Conservation (phyloP, 2,329 filamentous ascomycete species). For the Ophiosphaerella narmari region DNA sequence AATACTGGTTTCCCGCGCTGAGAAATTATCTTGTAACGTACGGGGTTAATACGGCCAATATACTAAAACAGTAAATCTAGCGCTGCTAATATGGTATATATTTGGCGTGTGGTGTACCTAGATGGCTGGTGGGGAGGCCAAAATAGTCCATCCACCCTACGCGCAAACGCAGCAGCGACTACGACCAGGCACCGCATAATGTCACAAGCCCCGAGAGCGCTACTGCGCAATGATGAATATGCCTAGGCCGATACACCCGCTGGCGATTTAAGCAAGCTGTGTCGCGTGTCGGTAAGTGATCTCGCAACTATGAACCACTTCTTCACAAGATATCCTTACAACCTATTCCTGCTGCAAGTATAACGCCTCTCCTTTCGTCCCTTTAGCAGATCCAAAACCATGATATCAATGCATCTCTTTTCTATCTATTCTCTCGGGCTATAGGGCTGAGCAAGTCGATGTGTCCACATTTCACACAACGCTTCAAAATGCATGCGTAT, state of each 20-base stretch:
- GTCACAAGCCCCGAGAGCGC: neutral
- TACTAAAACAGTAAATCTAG: too few relatives aligned
- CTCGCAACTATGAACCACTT: neutral
- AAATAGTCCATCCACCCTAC: too few relatives aligned
- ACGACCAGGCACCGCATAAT: too few relatives aligned
- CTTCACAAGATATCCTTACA: neutral
- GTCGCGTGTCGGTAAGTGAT: too few relatives aligned
- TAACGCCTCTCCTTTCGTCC: neutral
- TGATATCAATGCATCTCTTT: neutral
- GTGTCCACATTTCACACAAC: neutral
- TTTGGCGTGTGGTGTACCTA: too few relatives aligned
- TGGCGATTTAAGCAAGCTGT: too few relatives aligned
- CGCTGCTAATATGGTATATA: too few relatives aligned
- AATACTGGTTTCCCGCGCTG: too few relatives aligned
- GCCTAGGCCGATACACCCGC: neutral
- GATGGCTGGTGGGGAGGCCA: too few relatives aligned
- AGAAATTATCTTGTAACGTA: too few relatives aligned
- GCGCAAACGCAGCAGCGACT: too few relatives aligned
- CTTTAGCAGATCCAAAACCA: neutral
- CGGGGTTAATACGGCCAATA: too few relatives aligned
- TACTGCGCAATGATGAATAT: neutral
- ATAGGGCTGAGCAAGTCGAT: neutral
- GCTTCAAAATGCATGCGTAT: constrained; percentile 1
- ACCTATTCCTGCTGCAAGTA: neutral
- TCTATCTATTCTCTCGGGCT: neutral